Percentiles rank a stretch among this genome's conserved stretches.
Conservation (phyloP, 2,329 filamentous ascomycete species). For the Scytalidium sp. region DNA sequence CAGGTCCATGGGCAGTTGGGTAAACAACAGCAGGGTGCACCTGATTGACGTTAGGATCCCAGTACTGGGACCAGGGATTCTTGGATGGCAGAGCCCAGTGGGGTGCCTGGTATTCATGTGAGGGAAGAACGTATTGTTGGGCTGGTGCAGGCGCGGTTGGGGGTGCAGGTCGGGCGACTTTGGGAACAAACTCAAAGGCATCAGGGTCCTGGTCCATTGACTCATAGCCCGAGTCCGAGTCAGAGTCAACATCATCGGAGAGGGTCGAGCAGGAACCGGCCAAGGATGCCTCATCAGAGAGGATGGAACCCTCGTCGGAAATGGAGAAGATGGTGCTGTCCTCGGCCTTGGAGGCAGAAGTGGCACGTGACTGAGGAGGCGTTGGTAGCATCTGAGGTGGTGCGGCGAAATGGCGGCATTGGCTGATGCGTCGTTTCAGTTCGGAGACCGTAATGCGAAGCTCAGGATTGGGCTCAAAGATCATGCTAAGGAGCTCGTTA, state of each 20-base stretch:
- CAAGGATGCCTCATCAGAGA: constrained; percentile 33
- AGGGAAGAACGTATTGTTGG: constrained; percentile 18
- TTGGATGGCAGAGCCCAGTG: constrained; percentile 10
- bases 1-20: constrained; percentile 7
- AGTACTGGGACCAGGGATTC: constrained; percentile 15
- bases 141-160: constrained; percentile 8
- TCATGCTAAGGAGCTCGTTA: constrained; percentile 79
- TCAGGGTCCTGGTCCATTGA: constrained; percentile 6
- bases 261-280: constrained; percentile 20
- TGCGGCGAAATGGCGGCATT: constrained; percentile 46
- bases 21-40: constrained; percentile 12
- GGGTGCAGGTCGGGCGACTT: constrained; percentile 7
- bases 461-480: constrained; percentile 84
- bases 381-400: constrained; percentile 12
- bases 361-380: constrained; percentile 10
- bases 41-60: constrained; percentile 10
- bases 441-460: constrained; percentile 79
- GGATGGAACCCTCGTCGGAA: constrained; percentile 54
- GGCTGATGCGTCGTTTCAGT: constrained; percentile 71
- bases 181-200: background rate
- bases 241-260: constrained; percentile 14
- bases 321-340: constrained; percentile 35
- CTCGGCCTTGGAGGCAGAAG: constrained; percentile 5
- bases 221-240: constrained; percentile 14
- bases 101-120: constrained; percentile 14